A percentile compares a stretch with the other conserved stretches of the same genome.
Evolutionary conservation across 1,139 yeast species (phyloP).

Genomic region (Meyerozyma carpophila): DNA sequence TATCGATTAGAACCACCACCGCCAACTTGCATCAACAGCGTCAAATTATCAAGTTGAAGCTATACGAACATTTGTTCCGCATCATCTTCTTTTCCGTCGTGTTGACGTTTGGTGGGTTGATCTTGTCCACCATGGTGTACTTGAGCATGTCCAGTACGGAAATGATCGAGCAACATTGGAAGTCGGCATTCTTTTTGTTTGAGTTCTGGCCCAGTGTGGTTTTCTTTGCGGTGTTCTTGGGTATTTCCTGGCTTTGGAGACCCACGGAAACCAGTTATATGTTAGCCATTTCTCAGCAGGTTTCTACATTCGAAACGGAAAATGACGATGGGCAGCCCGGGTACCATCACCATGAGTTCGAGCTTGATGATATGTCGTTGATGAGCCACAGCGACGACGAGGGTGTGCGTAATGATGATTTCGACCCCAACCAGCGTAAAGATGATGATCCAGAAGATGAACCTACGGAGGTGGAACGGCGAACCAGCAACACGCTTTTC

Average conservation of each 20-base stretch:
- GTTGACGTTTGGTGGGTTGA: constrained; percentile 49
- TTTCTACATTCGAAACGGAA: constrained; percentile 56
- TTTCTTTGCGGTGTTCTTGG: constrained; percentile 76
- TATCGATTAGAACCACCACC: constrained; percentile 71
- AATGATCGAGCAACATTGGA: constrained; percentile 86
- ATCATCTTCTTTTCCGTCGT: constrained; percentile 66
- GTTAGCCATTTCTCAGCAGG: constrained; percentile 90
- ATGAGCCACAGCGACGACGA: constrained; percentile 48
- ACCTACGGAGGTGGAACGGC: neutral
- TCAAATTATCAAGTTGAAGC: constrained; percentile 82
- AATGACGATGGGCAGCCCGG: constrained; percentile 14
- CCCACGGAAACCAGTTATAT: constrained; percentile 94
- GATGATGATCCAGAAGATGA: neutral
- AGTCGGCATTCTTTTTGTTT: constrained; percentile 77
- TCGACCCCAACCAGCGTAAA: neutral
- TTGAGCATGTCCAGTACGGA: constrained; percentile 72
- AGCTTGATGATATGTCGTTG: constrained; percentile 68
- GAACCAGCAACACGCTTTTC: constrained; percentile 8
- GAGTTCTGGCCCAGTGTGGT: constrained; percentile 96
- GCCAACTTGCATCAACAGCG: constrained; percentile 73
- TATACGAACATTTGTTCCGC: constrained; percentile 76
- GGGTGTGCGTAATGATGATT: constrained; percentile 4
- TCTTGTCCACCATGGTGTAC: constrained; percentile 65
- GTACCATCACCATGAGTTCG: constrained; percentile 53
- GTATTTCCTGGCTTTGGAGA: constrained; percentile 91